These are phyloP conservation scores for Leccinum olivaceopallidum DNA, from an alignment of 768 basidiomycete species.

Conservation along the genomic window DNA sequence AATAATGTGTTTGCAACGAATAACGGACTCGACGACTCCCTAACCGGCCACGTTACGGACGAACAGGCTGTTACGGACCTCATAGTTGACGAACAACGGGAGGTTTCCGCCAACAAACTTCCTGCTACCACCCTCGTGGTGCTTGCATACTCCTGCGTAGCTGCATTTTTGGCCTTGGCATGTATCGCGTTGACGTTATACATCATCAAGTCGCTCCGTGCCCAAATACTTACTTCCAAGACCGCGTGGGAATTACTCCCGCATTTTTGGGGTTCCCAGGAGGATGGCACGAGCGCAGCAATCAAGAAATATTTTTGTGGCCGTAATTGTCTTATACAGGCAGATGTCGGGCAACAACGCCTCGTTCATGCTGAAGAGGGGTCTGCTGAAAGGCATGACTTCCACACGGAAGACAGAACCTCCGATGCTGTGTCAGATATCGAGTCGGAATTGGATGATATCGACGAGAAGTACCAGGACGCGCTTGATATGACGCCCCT, in stretches of 20 bases:
- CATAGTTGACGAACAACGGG: neutral
- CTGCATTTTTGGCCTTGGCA: slow-evolving; percentile 24
- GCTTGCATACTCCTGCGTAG: slow-evolving; percentile 28
- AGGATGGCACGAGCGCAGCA: neutral
- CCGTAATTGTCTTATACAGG: slow-evolving; percentile 1
- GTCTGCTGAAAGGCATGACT: slow-evolving; percentile 1
- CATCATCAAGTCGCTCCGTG: slow-evolving; percentile 21
- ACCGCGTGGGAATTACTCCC: slow-evolving; percentile 27
- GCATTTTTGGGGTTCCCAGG: slow-evolving; percentile 14
- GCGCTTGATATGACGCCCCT: slow-evolving; percentile 30
- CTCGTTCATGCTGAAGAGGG: slow-evolving; percentile 8
- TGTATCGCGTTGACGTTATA: slow-evolving; percentile 25
- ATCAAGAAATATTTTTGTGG: slow-evolving; percentile 2
- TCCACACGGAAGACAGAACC: slow-evolving; percentile 4
- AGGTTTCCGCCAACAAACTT: neutral
- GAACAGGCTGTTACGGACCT: neutral
- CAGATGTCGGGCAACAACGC: neutral
- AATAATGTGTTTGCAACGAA: slow-evolving; percentile 25
- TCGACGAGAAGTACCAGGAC: slow-evolving; percentile 33
- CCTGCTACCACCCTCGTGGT: slow-evolving; percentile 16
- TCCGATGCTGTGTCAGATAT: slow-evolving; percentile 20
- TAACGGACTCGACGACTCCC: neutral
- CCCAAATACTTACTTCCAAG: slow-evolving; percentile 21
- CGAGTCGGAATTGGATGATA: slow-evolving; percentile 27
- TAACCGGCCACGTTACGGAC: neutral